Percentiles rank a stretch among this genome's conserved stretches.
Conservation (phyloP, 805 yeast genomes). For the Saturnispora silvae region DNA sequence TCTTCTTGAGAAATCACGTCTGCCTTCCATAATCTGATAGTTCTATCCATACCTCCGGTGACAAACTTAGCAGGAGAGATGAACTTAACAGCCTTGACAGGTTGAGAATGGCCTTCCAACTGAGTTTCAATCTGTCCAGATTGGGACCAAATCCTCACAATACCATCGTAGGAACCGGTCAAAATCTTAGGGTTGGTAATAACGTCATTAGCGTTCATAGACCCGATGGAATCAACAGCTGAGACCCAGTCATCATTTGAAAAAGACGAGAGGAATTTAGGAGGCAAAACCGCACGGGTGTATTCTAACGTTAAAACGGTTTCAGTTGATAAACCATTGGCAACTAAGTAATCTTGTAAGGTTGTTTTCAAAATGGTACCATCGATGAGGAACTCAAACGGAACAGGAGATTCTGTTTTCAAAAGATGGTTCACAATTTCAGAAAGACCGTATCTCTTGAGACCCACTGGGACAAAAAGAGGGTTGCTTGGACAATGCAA, state of each 20-base stretch:
- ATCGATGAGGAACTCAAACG: conserved; percentile 86
- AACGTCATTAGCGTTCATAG: conserved; percentile 20
- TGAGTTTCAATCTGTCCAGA: conserved; percentile 75
- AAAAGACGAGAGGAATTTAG: conserved; percentile 81
- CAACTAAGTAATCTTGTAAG: conserved; percentile 65
- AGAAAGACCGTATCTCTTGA: conserved; percentile 85
- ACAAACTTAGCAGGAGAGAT: conserved; percentile 65
- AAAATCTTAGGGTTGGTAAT: conserved; percentile 47
- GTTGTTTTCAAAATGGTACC: conserved; percentile 73
- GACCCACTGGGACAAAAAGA: conserved; percentile 72
- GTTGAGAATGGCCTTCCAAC: conserved; percentile 79
- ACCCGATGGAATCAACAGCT: conserved; percentile 42
- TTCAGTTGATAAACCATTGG: conserved; percentile 75
- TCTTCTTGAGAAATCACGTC: conserved; percentile 33
- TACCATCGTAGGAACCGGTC: conserved; percentile 84
- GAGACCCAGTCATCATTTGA: conserved; percentile 95
- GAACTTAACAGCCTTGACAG: conserved; percentile 78
- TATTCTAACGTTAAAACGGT: conserved; percentile 73
- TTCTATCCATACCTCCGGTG: conserved; percentile 83
- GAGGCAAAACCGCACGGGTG: conserved; percentile 87
- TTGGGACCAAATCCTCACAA: conserved; percentile 79
- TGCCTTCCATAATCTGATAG: conserved; percentile 79
- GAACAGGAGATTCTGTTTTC: conserved; percentile 52
- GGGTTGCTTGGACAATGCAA: conserved; percentile 73
- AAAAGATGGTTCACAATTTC: conserved; percentile 91